A percentile compares a stretch with the other conserved stretches of the same genome.
Evolutionary conservation across 2,329 filamentous ascomycete genomes (phyloP).

Genomic region (Fusarium sp.): DNA sequence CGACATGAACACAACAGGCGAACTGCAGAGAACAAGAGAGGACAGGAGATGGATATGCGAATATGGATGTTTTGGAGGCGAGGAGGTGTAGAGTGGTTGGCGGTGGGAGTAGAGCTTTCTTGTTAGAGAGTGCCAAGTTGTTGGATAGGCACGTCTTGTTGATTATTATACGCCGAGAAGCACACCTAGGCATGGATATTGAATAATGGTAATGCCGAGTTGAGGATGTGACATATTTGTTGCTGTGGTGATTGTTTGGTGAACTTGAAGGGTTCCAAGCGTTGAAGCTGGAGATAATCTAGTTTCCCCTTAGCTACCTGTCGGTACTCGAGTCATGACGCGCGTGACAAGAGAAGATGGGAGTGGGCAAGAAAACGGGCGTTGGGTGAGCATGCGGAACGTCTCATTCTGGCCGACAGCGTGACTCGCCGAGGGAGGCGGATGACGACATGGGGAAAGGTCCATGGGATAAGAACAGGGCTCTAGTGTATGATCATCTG

Average conservation of each 20-base stretch:
- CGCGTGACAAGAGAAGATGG: conserved; percentile 29
- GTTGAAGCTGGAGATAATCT: not conserved
- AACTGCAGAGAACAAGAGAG: conserved; percentile 15
- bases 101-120: conserved; percentile 12
- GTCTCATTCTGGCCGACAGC: conserved; percentile 28
- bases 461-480: conserved; percentile 10
- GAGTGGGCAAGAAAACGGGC: not conserved
- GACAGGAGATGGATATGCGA: conserved; percentile 25
- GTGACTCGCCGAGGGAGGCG: conserved; percentile 34
- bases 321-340: conserved; percentile 8
- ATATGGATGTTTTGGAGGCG: conserved; percentile 8
- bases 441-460: conserved; percentile 28
- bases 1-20: conserved; percentile 11
- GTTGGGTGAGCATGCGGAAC: conserved; percentile 20
- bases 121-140: conserved; percentile 18
- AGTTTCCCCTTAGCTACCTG: not conserved
- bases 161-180: conserved; percentile 19
- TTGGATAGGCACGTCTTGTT: conserved; percentile 35
- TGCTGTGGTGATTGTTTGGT: not conserved
- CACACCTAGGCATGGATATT: conserved; percentile 38
- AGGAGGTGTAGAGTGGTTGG: conserved; percentile 9
- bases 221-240: conserved; percentile 9
- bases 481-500: conserved; percentile 24
- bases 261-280: not conserved
- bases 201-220: conserved; percentile 46